Evolutionary conservation across 768 basidiomycete species (phyloP).

Genomic region (Plicaturopsis crispa): DNA sequence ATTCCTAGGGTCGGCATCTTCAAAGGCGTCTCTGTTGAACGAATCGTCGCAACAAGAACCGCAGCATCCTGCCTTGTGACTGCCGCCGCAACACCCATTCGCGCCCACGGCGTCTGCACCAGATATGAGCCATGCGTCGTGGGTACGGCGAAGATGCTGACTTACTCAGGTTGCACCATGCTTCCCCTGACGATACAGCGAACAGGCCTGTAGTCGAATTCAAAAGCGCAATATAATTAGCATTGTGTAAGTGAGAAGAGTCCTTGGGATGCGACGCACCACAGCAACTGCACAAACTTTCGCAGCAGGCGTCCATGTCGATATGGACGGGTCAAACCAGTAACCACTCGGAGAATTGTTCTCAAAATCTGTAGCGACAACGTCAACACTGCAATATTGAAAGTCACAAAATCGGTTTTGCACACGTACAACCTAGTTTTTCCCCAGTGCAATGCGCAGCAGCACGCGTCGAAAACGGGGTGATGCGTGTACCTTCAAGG

Average conservation of each 20-base stretch:
- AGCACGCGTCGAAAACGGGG: too few species aligned
- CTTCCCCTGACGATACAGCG: neutral
- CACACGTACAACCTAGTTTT: too few species aligned
- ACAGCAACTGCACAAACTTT: conserved; percentile 1
- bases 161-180: conserved; percentile 18
- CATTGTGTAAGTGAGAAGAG: conserved; percentile 6
- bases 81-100: conserved; percentile 21
- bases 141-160: conserved; percentile 2
- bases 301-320: conserved; percentile 5
- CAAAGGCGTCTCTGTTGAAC: conserved; percentile 39
- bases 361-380: too few species aligned
- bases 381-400: too few species aligned
- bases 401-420: too few species aligned
- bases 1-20: too few species aligned
- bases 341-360: too few species aligned
- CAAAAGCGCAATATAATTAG: conserved; percentile 11
- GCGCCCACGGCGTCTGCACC: conserved; percentile 13
- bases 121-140: conserved; percentile 8
- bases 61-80: conserved; percentile 33
- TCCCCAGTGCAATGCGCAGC: too few species aligned
- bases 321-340: too few species aligned
- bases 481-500: too few species aligned
- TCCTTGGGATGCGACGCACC: neutral
- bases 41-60: conserved; percentile 33
- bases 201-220: conserved; percentile 8